Percentiles rank a stretch among this genome's conserved stretches.
phyloP scores from a whole-genome alignment of 768 basidiomycete species.

The Agrocybe chaxingu region DNA sequence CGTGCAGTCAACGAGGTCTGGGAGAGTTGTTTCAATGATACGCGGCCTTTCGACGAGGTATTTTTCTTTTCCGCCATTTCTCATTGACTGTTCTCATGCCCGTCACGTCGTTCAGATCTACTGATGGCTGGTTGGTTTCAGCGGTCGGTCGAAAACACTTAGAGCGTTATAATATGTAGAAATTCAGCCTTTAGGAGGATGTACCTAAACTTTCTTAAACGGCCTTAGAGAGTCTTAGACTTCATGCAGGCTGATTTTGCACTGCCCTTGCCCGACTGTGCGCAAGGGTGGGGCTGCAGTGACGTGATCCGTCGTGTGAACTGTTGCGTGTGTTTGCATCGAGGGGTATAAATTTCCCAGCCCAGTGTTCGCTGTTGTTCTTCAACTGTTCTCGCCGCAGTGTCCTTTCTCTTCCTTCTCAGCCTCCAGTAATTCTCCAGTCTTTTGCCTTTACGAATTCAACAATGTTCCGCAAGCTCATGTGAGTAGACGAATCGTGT shows the following conservation, averaged over 20 bases:
- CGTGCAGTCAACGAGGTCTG: slow-evolving; percentile 94
- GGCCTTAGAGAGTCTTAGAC: no score
- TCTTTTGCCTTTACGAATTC: slow-evolving; percentile 19
- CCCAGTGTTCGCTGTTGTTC: background rate
- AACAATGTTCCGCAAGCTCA: slow-evolving; percentile 51
- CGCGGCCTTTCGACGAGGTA: slow-evolving; percentile 96
- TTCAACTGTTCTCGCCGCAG: slow-evolving; percentile 1
- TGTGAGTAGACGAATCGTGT: slow-evolving; percentile 21
- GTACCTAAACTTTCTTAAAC: no score
- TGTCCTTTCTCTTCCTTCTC: slow-evolving; percentile 13
- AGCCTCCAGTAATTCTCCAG: slow-evolving; percentile 19
- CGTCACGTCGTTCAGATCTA: slow-evolving; percentile 17
- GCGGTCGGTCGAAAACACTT: no score
- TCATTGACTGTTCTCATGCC: slow-evolving; percentile 9
- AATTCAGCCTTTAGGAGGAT: no score
- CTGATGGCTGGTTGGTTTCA: slow-evolving; percentile 7
- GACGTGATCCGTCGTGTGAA: slow-evolving; percentile 16
- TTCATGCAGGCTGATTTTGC: no score
- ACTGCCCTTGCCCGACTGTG: no score
- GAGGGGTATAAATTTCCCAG: slow-evolving; percentile 21
- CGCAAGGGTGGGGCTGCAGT: background rate
- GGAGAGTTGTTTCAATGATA: slow-evolving; percentile 95
- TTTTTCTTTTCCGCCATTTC: slow-evolving; percentile 1
- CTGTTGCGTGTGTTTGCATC: slow-evolving; percentile 25
- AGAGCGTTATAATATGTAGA: no score